Evolutionary conservation across 768 basidiomycete genomes (phyloP).

Genomic region (Leucocoprinus leucothites): DNA sequence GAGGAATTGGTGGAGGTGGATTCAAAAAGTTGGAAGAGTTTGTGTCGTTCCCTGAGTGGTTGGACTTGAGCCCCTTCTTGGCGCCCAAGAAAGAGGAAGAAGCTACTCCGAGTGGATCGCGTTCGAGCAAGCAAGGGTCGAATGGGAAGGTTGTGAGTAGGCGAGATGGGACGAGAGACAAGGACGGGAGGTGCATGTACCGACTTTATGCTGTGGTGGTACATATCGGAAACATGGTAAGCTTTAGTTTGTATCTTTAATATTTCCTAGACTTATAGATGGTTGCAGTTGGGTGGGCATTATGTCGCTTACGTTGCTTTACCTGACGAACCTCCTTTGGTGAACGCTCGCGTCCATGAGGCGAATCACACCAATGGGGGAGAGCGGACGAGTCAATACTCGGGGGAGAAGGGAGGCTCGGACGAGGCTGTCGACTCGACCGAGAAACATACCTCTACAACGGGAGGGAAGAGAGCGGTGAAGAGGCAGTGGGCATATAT

Average conservation of each 20-base stretch:
- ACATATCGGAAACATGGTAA: slow-evolving; percentile 84
- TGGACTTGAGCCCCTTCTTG: slow-evolving; percentile 85
- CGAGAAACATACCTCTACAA: neutral
- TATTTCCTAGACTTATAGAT: slow-evolving; percentile 14
- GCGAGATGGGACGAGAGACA: slow-evolving; percentile 9
- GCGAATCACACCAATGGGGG: neutral
- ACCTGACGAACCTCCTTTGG: slow-evolving; percentile 32
- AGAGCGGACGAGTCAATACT: neutral
- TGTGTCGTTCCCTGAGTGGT: slow-evolving; percentile 82
- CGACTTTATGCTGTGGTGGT: slow-evolving; percentile 79
- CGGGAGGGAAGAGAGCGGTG: slow-evolving; percentile 17
- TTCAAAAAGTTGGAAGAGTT: slow-evolving; percentile 93
- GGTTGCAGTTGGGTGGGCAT: slow-evolving; percentile 74
- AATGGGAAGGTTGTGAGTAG: neutral
- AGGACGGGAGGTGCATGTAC: slow-evolving; percentile 31
- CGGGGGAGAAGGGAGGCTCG: neutral
- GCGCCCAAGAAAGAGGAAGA: slow-evolving; percentile 72
- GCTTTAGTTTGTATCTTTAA: slow-evolving; percentile 21
- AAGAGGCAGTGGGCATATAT: slow-evolving; percentile 86
- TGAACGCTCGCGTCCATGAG: neutral
- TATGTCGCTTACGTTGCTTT: slow-evolving; percentile 85
- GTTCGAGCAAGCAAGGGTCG: slow-evolving; percentile 10
- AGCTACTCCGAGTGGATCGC: slow-evolving; percentile 42
- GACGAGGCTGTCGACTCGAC: neutral
- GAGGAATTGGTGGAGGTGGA: slow-evolving; percentile 36